Conservation (phyloP, 768 basidiomycete genomes). For the Psilocybe cyanescens region DNA sequence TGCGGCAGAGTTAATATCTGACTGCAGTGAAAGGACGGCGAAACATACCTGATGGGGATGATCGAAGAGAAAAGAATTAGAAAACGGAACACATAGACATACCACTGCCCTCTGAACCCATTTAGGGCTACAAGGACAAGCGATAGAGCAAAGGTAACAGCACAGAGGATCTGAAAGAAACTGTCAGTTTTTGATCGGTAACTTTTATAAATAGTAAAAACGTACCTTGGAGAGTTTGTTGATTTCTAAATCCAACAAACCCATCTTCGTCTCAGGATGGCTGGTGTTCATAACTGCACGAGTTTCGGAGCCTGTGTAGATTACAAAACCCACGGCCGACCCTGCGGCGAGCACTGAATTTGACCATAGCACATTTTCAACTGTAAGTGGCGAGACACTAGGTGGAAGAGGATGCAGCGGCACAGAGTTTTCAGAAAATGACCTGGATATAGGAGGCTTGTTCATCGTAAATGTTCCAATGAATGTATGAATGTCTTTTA, state of each 20-base stretch:
- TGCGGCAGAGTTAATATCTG: conserved; percentile 32
- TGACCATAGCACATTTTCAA: conserved; percentile 95
- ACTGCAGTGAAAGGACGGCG: not conserved
- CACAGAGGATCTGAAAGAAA: conserved; percentile 80
- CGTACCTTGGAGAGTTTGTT: conserved; percentile 95
- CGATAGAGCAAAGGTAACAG: conserved; percentile 91
- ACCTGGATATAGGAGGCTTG: conserved; percentile 38
- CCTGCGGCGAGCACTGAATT: conserved; percentile 98
- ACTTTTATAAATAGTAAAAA: conserved; percentile 16
- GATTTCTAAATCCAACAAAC: conserved; percentile 91
- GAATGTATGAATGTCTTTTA: conserved; percentile 96
- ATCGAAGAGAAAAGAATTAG: conserved; percentile 98
- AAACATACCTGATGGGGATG: conserved; percentile 92
- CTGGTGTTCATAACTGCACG: conserved; percentile 99
- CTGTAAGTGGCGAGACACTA: conserved; percentile 83
- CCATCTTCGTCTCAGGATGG: conserved; percentile 94
- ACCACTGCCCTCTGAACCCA: conserved; percentile 95
- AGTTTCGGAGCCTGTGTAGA: conserved; percentile 95
- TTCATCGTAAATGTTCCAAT: conserved; percentile 89
- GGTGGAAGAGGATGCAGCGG: conserved; percentile 47
- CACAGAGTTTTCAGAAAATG: conserved; percentile 31
- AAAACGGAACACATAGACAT: conserved; percentile 95
- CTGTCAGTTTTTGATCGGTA: not conserved
- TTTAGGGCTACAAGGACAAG: conserved; percentile 93
- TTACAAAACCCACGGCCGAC: conserved; percentile 87